phyloP scores from a whole-genome alignment of 768 basidiomycete species.

The Trametes gibbosa region DNA sequence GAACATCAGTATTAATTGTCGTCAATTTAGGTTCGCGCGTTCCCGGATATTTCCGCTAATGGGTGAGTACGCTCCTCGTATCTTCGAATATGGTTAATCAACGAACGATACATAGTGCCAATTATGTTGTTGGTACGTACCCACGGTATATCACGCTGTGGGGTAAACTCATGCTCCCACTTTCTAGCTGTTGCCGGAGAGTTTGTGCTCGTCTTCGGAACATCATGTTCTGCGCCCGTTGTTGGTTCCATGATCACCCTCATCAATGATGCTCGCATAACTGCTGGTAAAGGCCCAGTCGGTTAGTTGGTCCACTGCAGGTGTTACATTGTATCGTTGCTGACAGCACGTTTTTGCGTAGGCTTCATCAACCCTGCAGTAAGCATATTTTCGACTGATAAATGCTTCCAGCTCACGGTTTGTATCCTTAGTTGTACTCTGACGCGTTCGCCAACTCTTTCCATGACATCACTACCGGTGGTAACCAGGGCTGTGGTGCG shows the following conservation, averaged over 20 bases:
- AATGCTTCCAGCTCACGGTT: neutral
- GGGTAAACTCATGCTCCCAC: neutral
- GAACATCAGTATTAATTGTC: neutral
- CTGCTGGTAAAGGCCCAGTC: conserved; percentile 33
- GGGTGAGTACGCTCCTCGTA: conserved; percentile 24
- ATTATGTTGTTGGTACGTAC: conserved; percentile 31
- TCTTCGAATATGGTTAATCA: neutral
- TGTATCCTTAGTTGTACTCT: conserved; percentile 17
- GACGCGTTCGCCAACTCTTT: conserved; percentile 21
- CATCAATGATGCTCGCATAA: conserved; percentile 37
- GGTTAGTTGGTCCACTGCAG: conserved; percentile 8
- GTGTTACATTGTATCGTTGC: too few relatives aligned
- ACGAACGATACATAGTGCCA: conserved; percentile 22
- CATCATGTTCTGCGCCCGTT: conserved; percentile 35
- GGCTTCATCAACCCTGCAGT: conserved; percentile 64
- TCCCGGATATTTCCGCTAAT: conserved; percentile 35
- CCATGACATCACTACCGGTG: conserved; percentile 35
- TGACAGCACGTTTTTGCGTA: neutral
- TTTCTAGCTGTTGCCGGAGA: conserved; percentile 30
- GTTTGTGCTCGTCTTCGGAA: conserved; percentile 35
- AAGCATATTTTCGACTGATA: neutral
- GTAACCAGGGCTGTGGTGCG: conserved; percentile 35
- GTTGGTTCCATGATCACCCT: conserved; percentile 34
- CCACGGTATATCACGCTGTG: neutral
- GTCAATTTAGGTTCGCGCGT: conserved; percentile 18